Conservation (phyloP, 768 basidiomycete species). For the Nidularia sp. region DNA sequence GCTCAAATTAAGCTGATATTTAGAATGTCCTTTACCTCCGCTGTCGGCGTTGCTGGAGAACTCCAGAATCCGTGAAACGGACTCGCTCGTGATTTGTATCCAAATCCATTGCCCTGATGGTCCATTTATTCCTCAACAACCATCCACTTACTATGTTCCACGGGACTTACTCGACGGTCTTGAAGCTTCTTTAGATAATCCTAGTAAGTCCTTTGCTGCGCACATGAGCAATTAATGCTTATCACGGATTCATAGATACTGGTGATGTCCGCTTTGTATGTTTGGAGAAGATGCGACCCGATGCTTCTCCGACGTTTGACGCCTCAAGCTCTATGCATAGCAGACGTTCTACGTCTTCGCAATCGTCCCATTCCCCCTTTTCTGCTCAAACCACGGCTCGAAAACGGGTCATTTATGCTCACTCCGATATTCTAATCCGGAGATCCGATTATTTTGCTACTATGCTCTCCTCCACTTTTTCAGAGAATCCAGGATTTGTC, state of each 20-base stretch:
- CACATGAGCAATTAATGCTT: not conserved
- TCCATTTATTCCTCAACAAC: slow-evolving; percentile 62
- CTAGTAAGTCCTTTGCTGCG: slow-evolving; percentile 39
- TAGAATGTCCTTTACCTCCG: slow-evolving; percentile 62
- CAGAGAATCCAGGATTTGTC: slow-evolving; percentile 42
- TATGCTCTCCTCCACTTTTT: slow-evolving; percentile 67
- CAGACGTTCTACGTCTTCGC: slow-evolving; percentile 35
- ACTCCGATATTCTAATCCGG: slow-evolving; percentile 68
- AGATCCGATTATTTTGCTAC: slow-evolving; percentile 80
- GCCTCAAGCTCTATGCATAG: slow-evolving; percentile 23
- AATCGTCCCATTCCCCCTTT: slow-evolving; percentile 37
- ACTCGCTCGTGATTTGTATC: slow-evolving; percentile 70
- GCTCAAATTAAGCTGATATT: not conserved
- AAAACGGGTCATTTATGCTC: slow-evolving; percentile 74
- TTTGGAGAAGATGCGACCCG: slow-evolving; percentile 43
- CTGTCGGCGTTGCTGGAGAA: slow-evolving; percentile 60
- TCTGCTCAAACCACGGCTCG: slow-evolving; percentile 48
- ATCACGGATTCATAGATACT: slow-evolving; percentile 39
- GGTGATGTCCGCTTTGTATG: slow-evolving; percentile 78
- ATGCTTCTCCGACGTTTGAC: slow-evolving; percentile 20
- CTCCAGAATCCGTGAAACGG: slow-evolving; percentile 49
- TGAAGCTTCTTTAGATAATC: slow-evolving; percentile 68
- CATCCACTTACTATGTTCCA: slow-evolving; percentile 62
- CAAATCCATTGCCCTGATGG: slow-evolving; percentile 65
- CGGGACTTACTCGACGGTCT: slow-evolving; percentile 64